These are phyloP conservation scores for Boletus subparvulus DNA, from an alignment of 768 basidiomycete species.

Conservation along the genomic window DNA sequence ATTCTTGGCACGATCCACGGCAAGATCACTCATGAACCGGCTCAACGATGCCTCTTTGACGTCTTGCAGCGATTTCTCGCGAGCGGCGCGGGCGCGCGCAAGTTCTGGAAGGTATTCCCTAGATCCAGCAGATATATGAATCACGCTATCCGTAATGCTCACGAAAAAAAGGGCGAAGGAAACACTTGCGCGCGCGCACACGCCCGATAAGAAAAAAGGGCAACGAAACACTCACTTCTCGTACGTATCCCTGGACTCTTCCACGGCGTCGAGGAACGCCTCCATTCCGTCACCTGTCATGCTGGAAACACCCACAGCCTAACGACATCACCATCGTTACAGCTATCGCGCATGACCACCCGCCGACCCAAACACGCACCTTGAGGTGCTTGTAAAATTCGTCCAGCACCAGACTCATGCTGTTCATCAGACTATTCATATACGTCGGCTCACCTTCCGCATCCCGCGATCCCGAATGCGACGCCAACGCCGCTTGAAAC, in stretches of 20 bases:
- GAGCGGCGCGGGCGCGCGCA: slow-evolving; percentile 60
- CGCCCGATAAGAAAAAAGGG: not conserved
- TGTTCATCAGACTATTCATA: slow-evolving; percentile 98
- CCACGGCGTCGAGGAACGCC: slow-evolving; percentile 90
- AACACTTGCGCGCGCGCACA: not conserved
- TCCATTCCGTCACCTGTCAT: slow-evolving; percentile 93
- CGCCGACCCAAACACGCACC: slow-evolving; percentile 41
- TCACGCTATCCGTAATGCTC: slow-evolving; percentile 6
- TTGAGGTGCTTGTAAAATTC: slow-evolving; percentile 97
- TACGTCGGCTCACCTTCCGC: slow-evolving; percentile 92
- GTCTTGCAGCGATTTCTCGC: slow-evolving; percentile 62
- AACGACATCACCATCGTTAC: not conserved
- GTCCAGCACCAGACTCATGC: slow-evolving; percentile 96
- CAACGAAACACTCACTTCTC: slow-evolving; percentile 59
- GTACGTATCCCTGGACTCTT: slow-evolving; percentile 85
- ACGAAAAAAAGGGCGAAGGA: not conserved
- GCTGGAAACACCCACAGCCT: slow-evolving; percentile 96
- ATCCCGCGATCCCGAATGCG: slow-evolving; percentile 64
- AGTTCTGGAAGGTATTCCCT: slow-evolving; percentile 95
- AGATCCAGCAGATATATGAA: slow-evolving; percentile 8
- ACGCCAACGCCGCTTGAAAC: slow-evolving; percentile 84
- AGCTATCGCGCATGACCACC: not conserved
- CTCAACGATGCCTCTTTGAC: slow-evolving; percentile 76
- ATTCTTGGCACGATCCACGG: slow-evolving; percentile 66
- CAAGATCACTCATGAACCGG: slow-evolving; percentile 76